Evolutionary conservation across 148 eudicot species (phyloP).

Genomic region (Cornus suecica): DNA sequence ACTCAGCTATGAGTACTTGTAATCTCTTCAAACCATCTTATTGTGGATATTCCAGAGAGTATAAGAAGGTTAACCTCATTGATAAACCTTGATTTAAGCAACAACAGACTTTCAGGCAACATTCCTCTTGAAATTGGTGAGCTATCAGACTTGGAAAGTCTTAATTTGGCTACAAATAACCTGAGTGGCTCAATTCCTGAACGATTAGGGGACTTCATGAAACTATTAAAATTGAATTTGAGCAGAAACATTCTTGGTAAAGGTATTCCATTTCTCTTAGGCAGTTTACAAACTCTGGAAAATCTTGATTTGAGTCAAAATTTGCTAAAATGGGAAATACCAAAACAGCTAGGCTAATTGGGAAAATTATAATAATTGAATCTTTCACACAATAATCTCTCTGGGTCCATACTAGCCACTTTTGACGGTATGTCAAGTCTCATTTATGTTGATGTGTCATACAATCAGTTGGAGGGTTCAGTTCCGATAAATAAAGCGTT

Average conservation of each 20-base stretch:
- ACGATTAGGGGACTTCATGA: too few relatives aligned
- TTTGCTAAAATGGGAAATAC: neutral
- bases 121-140: neutral
- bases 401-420: neutral
- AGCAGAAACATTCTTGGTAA: too few relatives aligned
- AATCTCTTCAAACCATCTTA: constrained; percentile 15
- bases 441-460: constrained; percentile 1
- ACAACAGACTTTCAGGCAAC: too few relatives aligned
- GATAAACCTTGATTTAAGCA: too few relatives aligned
- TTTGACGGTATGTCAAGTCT: constrained; percentile 8
- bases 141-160: too few relatives aligned
- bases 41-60: constrained; percentile 9
- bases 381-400: too few relatives aligned
- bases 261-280: too few relatives aligned
- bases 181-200: too few relatives aligned
- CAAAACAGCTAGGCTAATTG: neutral
- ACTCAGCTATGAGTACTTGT: constrained; percentile 4
- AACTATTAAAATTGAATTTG: too few relatives aligned
- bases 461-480: neutral
- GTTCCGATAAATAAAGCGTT: too few relatives aligned
- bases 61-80: too few relatives aligned
- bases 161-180: neutral
- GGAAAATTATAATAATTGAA: neutral
- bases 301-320: constrained; percentile 1
- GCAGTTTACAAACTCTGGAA: neutral